Evolutionary conservation across 108 stramenopile species (phyloP), one percentile per base, ranked within the genome.

Genomic region (Pseudonitzschia pungens): DNA sequence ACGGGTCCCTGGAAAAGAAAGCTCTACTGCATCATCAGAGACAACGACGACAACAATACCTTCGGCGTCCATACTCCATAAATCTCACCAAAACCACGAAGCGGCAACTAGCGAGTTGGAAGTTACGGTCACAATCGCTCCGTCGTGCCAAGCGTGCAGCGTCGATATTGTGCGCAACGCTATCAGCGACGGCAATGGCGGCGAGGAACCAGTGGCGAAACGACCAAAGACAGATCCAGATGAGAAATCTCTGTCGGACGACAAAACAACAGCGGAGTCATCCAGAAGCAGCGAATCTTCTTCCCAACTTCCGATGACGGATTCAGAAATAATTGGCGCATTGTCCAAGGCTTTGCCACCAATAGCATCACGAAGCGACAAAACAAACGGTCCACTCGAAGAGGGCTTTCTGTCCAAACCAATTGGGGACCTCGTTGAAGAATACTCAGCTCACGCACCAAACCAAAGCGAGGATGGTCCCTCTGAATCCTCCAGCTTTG

Each of bases 271-370:
- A n/a, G n/a, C n/a, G n/a, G n/a, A n/a, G 54, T 80, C 78, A 31
- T 86, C 95, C 71, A 94, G 70, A 91, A 52, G 90, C 89, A 50
- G 82, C 72, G 33, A 76, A 36, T 18, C 58, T 8, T 42, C 69
- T 3, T 62, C 75, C 11, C 26, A 41, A 21, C 8, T 77, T 56
- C 52, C 60, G 26, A 42, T 69, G 42, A 44, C 26, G 14, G 60
- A 62, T 62, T 33, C 72, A 14, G 72, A 77, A 26, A 69, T 74
- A 10, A 65, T 50, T 18, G 43, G 65, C 9, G 36, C 26, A 0
- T 40, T 81, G 28, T 32, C 27, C 20, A 63, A 26, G 10, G 75
- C 75, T 1, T 70, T 81, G 50, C 74, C 80, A 44, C 33, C 14
- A 33, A 60, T 63, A 48, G 26, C 11, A 48, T 62, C 43, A 3